Evolutionary conservation across 805 yeast genomes (phyloP), one percentile per base, ranked within the genome.

Genomic region (Kurtzmaniella cleridarum): DNA sequence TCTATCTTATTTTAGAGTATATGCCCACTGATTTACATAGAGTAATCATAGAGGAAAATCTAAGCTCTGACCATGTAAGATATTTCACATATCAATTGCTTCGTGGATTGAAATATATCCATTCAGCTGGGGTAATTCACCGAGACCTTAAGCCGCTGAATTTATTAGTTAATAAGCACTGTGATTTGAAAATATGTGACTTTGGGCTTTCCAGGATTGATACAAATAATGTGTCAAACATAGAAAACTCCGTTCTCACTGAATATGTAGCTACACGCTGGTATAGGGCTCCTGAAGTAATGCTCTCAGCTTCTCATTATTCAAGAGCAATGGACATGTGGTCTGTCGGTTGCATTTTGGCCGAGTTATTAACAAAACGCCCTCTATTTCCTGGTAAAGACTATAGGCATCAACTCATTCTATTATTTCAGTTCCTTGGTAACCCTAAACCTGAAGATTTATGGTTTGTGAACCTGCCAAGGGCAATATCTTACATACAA

Each of bases 251-350:
- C 0, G 73, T 74, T 46, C 66, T 84, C 65, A 84, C 91, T 0
- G 91, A 84, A 54, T 84, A 84, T 48, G 93, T 84, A 3, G 91
- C 91, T 2, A 84, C 93, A 7, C 66, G 93, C 49, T 84, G 91
- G 91, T 84, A 84, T 55, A 64, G 93, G 38, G 91, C 91, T 0
- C 91, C 91, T 0, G 93, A 84, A 56, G 81, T 84, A 41, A 84
- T 84, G 91, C 60, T 84, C 20, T 77, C 86, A 1, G 71, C 76
- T 43, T 79, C 84, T 30, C 81, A 80, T 50, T 84, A 84, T 47
- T 75, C 90, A 2, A 78, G 82, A 7, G 86, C 89, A 0, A 81
- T 84, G 43, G 93, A 84, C 53, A 69, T 84, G 12, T 84, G 93
- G 93, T 79, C 88, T 0, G 79, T 82, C 30, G 93, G 91, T 0